These are phyloP conservation scores for Xylariales sp. DNA, from an alignment of 2,329 filamentous ascomycete species.

Conservation along the genomic window DNA sequence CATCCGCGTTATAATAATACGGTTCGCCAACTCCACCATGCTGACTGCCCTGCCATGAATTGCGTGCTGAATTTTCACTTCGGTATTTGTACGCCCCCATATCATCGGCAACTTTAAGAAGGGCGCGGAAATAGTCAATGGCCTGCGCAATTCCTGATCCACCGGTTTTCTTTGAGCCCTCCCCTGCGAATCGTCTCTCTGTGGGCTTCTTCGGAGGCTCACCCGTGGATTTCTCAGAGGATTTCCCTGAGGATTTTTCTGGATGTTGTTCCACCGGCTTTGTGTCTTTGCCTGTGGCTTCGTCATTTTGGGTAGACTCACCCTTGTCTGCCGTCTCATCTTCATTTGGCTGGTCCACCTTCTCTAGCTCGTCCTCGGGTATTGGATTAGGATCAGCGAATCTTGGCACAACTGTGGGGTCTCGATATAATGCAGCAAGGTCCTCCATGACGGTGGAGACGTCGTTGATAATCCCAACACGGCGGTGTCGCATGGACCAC, in stretches of 20 bases:
- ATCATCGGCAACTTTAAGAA: conserved; percentile 47
- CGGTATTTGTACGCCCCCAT: conserved; percentile 49
- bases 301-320: conserved; percentile 9
- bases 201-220: conserved; percentile 9
- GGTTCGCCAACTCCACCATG: conserved; percentile 64
- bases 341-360: conserved; percentile 38
- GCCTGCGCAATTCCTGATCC: conserved; percentile 40
- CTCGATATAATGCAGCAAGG: conserved; percentile 53
- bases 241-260: neutral
- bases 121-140: conserved; percentile 46
- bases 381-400: conserved; percentile 53
- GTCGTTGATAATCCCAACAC: conserved; percentile 54
- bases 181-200: conserved; percentile 23
- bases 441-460: conserved; percentile 55
- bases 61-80: conserved; percentile 50
- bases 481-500: conserved; percentile 50
- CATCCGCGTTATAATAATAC: conserved; percentile 62
- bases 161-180: conserved; percentile 27
- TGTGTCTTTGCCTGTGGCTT: conserved; percentile 5
- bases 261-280: conserved; percentile 26
- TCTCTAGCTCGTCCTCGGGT: conserved; percentile 41
- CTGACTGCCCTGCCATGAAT: conserved; percentile 65
- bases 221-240: neutral
- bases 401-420: conserved; percentile 46
- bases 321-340: conserved; percentile 16